A percentile compares a stretch with the other conserved stretches of the same genome.
These are phyloP conservation scores for Cryptococcus maquisensis DNA, from an alignment of 1,284 basidiomycete species.

Conservation along the genomic window DNA sequence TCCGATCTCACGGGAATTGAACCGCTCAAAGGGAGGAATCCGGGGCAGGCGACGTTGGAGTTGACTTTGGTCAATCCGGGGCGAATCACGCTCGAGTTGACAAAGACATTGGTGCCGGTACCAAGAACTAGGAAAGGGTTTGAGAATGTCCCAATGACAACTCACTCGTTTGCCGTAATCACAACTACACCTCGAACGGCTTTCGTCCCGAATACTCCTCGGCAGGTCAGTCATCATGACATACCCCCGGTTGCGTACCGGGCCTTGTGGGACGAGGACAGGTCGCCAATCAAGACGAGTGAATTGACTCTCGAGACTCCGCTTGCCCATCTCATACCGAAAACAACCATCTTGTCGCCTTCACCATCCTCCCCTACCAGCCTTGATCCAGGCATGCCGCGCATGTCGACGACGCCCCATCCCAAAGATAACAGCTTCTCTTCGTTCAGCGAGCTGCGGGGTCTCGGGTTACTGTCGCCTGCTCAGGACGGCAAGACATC, in stretches of 20 bases:
- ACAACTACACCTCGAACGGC: conserved; percentile 28
- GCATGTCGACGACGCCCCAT: background rate
- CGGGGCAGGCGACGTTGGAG: background rate
- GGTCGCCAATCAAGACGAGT: background rate
- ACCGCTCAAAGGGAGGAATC: background rate
- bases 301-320: background rate
- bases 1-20: background rate
- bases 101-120: conserved; percentile 31
- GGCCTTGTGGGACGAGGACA: background rate
- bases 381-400: background rate
- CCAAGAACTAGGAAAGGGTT: conserved; percentile 6
- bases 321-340: background rate
- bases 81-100: conserved; percentile 26
- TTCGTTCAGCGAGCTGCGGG: conserved; percentile 20
- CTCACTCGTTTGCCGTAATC: conserved; percentile 32
- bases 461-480: conserved; percentile 8
- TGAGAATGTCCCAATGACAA: conserved; percentile 8
- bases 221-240: no score
- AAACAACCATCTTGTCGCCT: background rate
- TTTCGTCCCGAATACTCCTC: conserved; percentile 3
- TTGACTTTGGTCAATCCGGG: conserved; percentile 27
- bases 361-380: background rate
- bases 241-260: background rate
- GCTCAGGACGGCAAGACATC: background rate
- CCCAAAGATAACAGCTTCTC: conserved; percentile 5